These are phyloP conservation scores for Galerina sulciceps DNA, from an alignment of 768 basidiomycete genomes.

Conservation along the genomic window DNA sequence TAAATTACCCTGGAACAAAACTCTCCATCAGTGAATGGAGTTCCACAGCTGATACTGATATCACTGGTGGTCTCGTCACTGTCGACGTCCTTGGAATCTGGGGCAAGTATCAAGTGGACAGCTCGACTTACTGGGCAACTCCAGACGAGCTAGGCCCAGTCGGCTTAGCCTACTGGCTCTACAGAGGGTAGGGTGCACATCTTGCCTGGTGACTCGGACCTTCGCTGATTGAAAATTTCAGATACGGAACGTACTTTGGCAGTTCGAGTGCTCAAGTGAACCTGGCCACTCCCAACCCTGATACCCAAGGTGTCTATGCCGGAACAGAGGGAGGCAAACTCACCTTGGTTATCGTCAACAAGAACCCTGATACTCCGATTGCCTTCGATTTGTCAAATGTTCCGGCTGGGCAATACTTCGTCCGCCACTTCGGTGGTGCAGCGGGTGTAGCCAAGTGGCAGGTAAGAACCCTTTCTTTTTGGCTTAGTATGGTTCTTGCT, in stretches of 20 bases:
- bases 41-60: conserved; percentile 50
- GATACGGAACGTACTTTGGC: conserved; percentile 52
- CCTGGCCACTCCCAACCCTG: conserved; percentile 41
- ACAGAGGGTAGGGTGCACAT: conserved; percentile 43
- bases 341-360: conserved; percentile 55
- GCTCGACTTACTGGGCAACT: conserved; percentile 57
- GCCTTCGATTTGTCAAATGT: conserved; percentile 46
- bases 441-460: conserved; percentile 61
- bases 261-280: conserved; percentile 48
- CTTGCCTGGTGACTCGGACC: neutral
- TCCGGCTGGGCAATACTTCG: conserved; percentile 50
- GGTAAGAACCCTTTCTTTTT: conserved; percentile 30
- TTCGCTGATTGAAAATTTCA: conserved; percentile 16
- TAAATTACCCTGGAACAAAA: conserved; percentile 60
- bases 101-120: conserved; percentile 50
- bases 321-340: conserved; percentile 43
- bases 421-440: conserved; percentile 58
- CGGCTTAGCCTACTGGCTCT: conserved; percentile 60
- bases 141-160: conserved; percentile 50
- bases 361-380: conserved; percentile 45
- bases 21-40: conserved; percentile 56
- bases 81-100: conserved; percentile 56
- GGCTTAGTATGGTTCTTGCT: neutral
- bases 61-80: conserved; percentile 58
- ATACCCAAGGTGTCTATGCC: conserved; percentile 51